Base-by-base conservation (phyloP, 2,329 filamentous ascomycete genomes). In the Stenocarpella maydis region DNA sequence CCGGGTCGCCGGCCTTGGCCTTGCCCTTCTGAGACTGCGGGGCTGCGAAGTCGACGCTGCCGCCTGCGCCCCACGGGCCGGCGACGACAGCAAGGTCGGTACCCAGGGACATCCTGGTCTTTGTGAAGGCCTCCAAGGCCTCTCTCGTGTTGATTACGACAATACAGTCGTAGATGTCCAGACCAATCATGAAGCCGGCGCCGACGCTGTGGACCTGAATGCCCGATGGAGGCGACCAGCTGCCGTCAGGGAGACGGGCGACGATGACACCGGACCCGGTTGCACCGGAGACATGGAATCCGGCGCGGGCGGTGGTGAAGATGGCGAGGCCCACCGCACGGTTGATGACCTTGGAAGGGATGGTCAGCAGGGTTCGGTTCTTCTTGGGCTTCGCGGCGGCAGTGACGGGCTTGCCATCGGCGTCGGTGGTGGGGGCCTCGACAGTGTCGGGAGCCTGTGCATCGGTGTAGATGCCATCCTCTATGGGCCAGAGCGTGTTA, bases 121-220 rank as follows among this genome's bases (percentile, higher is more conserved):
- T 89, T 70, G 91, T 92, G 78, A 97, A 97, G 0, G 92, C 91
- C 19, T 91, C 88, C 50, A 97, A 83, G 0, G 93, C 93, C 73
- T 92, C 87, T 50, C 87, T 85, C 4, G 88, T 92, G 81, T 97
- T 97, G 79, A 97, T 94, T 43, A 97, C 91, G 28, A 94, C 89
- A 3, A 97, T 92, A 74, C 92, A 96, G 78, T 97, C 94, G 81
- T 96, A 97, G 34, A 97, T 94, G 78, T 97, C 94, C 15, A 95
- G 87, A 15, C 94, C 94, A 1, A 92, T 88, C 70, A 95, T 85
- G 77, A 97, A 93, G 0, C 94, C 94, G 1, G 94, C 87, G 4
- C 92, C 93, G 1, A 93, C 87, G 0, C 92, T 93, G 76, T 95
- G 92, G 31, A 96, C 86, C 79, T 95, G 87, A 76, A 97, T 95